Evolutionary conservation across 176 grass and related monocot species (phyloP).

Genomic region (Metroxylon sagu): DNA sequence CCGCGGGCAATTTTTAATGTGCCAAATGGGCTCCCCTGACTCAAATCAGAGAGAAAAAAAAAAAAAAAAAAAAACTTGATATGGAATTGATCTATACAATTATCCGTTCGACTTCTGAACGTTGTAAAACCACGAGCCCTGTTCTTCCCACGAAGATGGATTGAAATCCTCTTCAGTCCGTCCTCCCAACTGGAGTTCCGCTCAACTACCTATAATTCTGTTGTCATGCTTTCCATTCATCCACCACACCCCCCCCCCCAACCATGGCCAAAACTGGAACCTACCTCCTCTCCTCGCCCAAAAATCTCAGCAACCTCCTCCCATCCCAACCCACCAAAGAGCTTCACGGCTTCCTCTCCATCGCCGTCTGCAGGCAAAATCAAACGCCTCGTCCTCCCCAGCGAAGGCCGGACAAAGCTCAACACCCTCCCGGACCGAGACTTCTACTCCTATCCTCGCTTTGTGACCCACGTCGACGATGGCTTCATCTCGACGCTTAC

Average conservation of each 20-base stretch:
- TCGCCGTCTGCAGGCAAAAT: conserved; percentile 33
- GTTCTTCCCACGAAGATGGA: too few species aligned
- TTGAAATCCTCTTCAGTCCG: too few species aligned
- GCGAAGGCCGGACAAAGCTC: conserved; percentile 74
- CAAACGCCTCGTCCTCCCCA: conserved; percentile 52
- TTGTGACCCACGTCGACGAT: conserved; percentile 86
- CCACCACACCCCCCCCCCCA: conserved; percentile 1
- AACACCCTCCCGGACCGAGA: conserved; percentile 60
- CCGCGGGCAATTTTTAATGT: too few species aligned
- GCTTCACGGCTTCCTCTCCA: background rate
- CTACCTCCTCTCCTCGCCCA: background rate
- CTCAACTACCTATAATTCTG: too few species aligned
- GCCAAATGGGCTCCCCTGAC: too few species aligned
- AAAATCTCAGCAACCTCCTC: conserved; percentile 18
- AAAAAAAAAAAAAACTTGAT: too few species aligned
- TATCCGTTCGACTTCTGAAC: too few species aligned
- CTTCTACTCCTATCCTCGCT: conserved; percentile 75
- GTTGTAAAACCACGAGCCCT: too few species aligned
- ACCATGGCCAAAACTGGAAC: conserved; percentile 7
- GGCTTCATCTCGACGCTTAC: conserved; percentile 67
- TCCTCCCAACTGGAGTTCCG: too few species aligned
- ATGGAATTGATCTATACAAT: too few species aligned
- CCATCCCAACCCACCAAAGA: conserved; percentile 1
- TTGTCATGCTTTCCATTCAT: too few species aligned
- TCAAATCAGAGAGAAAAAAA: too few species aligned